These are phyloP conservation scores for Cystobasidium slooffiae DNA, from an alignment of 1,284 basidiomycete genomes.

Conservation along the genomic window DNA sequence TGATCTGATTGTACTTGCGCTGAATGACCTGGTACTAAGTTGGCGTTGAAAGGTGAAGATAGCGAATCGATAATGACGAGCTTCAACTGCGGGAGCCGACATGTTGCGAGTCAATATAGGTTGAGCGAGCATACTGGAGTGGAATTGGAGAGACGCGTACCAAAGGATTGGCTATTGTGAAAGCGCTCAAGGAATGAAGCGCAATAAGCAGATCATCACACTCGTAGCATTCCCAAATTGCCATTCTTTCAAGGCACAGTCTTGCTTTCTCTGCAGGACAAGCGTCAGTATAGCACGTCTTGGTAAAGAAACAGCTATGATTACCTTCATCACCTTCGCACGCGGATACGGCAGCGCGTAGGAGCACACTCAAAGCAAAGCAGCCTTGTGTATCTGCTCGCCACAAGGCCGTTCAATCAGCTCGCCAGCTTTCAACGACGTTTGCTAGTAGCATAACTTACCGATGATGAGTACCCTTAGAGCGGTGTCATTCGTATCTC, in stretches of 20 bases:
- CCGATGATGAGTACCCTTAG: constrained; percentile 41
- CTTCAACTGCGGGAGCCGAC: constrained; percentile 17
- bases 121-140: not conserved
- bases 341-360: constrained; percentile 3
- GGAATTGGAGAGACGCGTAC: not conserved
- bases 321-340: constrained; percentile 16
- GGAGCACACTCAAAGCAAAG: constrained; percentile 1
- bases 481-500: not conserved
- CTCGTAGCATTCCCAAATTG: constrained; percentile 29
- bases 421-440: not conserved
- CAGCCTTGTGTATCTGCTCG: constrained; percentile 44
- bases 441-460: not conserved
- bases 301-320: not conserved
- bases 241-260: constrained; percentile 12
- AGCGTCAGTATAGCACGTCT: not conserved
- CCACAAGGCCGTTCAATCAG: not conserved
- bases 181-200: constrained; percentile 4
- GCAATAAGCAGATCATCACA: constrained; percentile 29
- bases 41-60: constrained; percentile 32
- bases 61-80: constrained; percentile 44
- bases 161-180: constrained; percentile 9
- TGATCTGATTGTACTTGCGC: constrained; percentile 13
- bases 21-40: constrained; percentile 40
- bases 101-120: not conserved
- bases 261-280: not conserved